Conservation (phyloP, 2,329 filamentous ascomycete genomes). For the Aspergillus spinulosporus region DNA sequence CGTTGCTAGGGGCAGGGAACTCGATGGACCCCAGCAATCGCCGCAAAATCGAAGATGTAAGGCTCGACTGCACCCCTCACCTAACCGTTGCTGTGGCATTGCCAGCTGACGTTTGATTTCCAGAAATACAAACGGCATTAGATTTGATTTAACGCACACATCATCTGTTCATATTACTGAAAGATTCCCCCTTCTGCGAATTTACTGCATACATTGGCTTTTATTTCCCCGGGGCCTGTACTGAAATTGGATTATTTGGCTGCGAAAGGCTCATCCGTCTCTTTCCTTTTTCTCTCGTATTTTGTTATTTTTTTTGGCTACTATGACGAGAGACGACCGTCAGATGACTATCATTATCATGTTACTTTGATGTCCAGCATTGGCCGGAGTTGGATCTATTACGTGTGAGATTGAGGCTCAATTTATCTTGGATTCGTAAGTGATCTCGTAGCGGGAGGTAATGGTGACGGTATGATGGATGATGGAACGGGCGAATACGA, state of each 20-base stretch:
- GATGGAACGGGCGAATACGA: neutral
- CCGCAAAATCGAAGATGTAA: constrained; percentile 82
- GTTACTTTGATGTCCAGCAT: neutral
- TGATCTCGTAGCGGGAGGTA: neutral
- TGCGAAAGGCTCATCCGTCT: neutral
- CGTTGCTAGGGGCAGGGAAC: constrained; percentile 89
- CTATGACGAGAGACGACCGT: constrained; percentile 3
- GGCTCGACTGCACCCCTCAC: constrained; percentile 42
- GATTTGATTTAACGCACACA: constrained; percentile 6
- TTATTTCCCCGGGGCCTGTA: neutral
- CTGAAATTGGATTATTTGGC: neutral
- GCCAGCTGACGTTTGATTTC: constrained; percentile 13
- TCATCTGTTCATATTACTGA: constrained; percentile 3
- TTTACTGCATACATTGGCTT: constrained; percentile 4
- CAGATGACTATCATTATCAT: constrained; percentile 3
- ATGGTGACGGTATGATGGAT: no score
- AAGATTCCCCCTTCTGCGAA: constrained; percentile 14
- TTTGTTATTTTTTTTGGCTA: neutral
- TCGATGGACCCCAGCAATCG: constrained; percentile 80
- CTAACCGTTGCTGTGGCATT: constrained; percentile 3
- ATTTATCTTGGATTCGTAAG: neutral
- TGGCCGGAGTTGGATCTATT: neutral
- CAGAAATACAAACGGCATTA: constrained; percentile 49
- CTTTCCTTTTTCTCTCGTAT: neutral
- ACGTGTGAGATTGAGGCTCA: neutral